Base-by-base conservation (phyloP, 2,329 filamentous ascomycete genomes). In the Alternaria consortialis region DNA sequence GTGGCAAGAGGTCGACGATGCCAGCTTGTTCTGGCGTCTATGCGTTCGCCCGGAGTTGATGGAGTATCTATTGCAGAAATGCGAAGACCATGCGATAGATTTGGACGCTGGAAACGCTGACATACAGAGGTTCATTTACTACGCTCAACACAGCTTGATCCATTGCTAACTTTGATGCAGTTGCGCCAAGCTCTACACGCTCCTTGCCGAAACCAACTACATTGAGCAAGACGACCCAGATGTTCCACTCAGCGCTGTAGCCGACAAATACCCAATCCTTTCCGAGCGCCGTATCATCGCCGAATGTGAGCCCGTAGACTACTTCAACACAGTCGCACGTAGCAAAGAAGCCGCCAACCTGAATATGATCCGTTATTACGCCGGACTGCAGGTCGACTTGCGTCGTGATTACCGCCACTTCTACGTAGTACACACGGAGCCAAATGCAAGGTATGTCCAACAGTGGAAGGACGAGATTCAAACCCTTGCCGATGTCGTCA, bases 381-480 rank as follows among this genome's bases (percentile, higher is more conserved):
- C 66, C 7, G 64, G 64, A 4, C 40, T 72, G 50, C 64, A 73
- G 7, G 56, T 67, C 6, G 66, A 71, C 5, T 46, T 69, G 56
- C 67, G 69, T 7, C 70, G 68, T 11, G 52, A 67, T 34, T 77
- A 77, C 50, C 75, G 76, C 15, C 70, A 75, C 5, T 74, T 70
- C 57, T 75, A 66, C 42, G 65, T 78, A 1, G 74, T 77, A 4
- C 76, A 78, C 23, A 72, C 73, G 0, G 64, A 75, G n/a, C 65
- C 73, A 1, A 32, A 50, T 1, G 62, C 65, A 4, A 25, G 51
- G 5, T 58, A 56, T 17, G 65, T 63, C 9, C 53, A 59, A 23
- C 46, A 66, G 11, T 78, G 75, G 75, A 69, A 63, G 42, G 32
- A 68, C 2, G 56, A 65, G 13, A 68, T 70, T 2, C 63, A 68